Base-by-base conservation (phyloP, 805 yeast species). In the Myxozyma neglecta region DNA sequence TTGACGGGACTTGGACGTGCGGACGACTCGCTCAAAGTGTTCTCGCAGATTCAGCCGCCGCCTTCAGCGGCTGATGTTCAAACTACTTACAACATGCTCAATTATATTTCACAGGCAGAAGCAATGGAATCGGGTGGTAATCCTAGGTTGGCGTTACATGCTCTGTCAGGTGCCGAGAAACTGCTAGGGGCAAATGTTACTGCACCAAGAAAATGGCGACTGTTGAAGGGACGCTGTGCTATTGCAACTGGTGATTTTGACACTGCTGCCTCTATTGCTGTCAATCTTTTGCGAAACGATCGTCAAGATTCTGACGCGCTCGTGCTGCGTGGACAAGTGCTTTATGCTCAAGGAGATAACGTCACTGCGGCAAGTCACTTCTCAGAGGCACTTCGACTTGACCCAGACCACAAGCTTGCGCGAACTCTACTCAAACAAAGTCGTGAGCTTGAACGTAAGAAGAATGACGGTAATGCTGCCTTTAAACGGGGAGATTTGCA, bases 401-500 rank as follows among this genome's bases (percentile, higher is more conserved):
- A 78, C 56, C 81, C 81, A 20, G 81, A 77, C 64, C 70, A 72
- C 64, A 20, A 66, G 34, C 67, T 60, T 6, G 79, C 81, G 3
- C 70, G 77, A 35, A 60, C 56, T 42, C 59, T 71, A 59, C 72
- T 72, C 59, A 72, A 71, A 64, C 59, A 63, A 14, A 60, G 70
- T 37, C 70, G 73, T 48, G 77, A 73, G 50, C 59, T 78, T 13
- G 79, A 77, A 51, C 60, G 66, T 37, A 64, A 68, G 56, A 70
- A 73, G 57, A 63, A 70, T 59, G 79, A 81, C 66, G 99, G 98
- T 9, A 93, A 93, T 70, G 79, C 76, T 1, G 83, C 81, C 51
- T 81, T 93, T 69, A 89, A 89, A 73, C 77, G 79, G 20, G 87
- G 90, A 44, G 78, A 85, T 66, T 86, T 77, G 67, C 79, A 78